These are phyloP conservation scores for Epichloe gansuensis DNA, from an alignment of 2,329 filamentous ascomycete species.

Conservation along the genomic window DNA sequence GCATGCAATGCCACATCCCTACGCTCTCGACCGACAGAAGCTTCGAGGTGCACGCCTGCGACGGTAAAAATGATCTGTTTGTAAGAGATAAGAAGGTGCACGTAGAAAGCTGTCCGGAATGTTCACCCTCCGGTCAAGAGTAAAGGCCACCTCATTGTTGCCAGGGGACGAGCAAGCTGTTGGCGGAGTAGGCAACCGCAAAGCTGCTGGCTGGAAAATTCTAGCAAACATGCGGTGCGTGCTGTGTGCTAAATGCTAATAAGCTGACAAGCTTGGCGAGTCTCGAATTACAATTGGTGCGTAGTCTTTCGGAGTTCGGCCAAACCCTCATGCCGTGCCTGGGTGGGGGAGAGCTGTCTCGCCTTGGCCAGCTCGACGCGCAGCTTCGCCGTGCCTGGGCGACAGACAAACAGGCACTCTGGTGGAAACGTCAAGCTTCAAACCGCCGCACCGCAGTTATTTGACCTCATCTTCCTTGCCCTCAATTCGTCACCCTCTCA, in stretches of 20 bases:
- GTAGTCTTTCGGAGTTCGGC: slow-evolving; percentile 12
- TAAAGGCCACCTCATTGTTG: slow-evolving; percentile 21
- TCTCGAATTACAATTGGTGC: neutral
- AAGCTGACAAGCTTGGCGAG: neutral
- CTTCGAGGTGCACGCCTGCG: neutral
- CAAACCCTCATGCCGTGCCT: slow-evolving; percentile 14
- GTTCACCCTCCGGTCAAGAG: slow-evolving; percentile 10
- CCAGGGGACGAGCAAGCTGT: slow-evolving; percentile 1
- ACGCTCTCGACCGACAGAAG: neutral
- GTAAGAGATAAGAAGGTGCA: slow-evolving; percentile 8
- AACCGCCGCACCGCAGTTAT: slow-evolving; percentile 16
- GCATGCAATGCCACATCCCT: slow-evolving; percentile 3
- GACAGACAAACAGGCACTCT: slow-evolving; percentile 12
- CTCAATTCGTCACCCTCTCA: slow-evolving; percentile 6
- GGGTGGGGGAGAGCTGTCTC: neutral
- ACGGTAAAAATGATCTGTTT: neutral
- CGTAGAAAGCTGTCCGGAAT: slow-evolving; percentile 8
- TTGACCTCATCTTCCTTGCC: slow-evolving; percentile 4
- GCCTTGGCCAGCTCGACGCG: slow-evolving; percentile 22
- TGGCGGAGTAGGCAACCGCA: slow-evolving; percentile 1
- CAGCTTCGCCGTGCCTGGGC: slow-evolving; percentile 25
- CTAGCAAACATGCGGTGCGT: neutral
- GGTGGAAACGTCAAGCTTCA: slow-evolving; percentile 23
- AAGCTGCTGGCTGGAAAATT: neutral
- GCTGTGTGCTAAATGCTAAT: too few relatives aligned